These are phyloP conservation scores for Miamiensis avidus DNA, from an alignment of 169 alveolate species.

Conservation along the genomic window DNA sequence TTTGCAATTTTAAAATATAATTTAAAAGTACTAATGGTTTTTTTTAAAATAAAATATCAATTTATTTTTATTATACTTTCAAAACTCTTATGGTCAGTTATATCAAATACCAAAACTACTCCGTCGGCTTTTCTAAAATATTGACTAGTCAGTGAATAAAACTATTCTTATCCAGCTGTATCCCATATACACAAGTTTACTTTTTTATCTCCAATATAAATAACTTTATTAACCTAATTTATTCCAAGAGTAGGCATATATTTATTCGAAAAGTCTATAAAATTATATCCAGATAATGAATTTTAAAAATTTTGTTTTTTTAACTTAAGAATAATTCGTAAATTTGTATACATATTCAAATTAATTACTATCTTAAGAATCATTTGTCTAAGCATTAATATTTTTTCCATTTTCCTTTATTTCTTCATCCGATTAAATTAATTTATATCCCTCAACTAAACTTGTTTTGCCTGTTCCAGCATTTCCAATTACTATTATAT, in stretches of 20 bases:
- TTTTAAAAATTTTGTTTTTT: neutral
- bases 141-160: neutral
- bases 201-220: neutral
- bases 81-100: neutral
- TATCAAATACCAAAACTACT: neutral
- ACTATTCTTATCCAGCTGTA: neutral
- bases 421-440: neutral
- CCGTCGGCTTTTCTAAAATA: neutral
- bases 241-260: neutral
- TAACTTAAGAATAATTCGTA: too few relatives aligned
- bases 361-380: neutral
- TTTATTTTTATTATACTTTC: neutral
- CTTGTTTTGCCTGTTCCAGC: neutral
- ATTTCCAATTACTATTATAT: neutral
- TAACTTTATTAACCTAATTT: neutral
- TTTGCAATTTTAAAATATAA: too few relatives aligned
- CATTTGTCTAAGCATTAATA: neutral
- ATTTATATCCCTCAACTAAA: neutral
- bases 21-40: neutral
- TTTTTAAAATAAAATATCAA: neutral
- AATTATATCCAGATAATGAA: too few relatives aligned
- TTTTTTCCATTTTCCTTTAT: neutral
- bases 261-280: neutral
- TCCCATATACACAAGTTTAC: neutral
- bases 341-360: too few relatives aligned